Percentiles rank a stretch among this genome's conserved stretches.
Evolutionary conservation across 2,329 filamentous ascomycete species (phyloP).

Genomic region (Mariannaea elegans): DNA sequence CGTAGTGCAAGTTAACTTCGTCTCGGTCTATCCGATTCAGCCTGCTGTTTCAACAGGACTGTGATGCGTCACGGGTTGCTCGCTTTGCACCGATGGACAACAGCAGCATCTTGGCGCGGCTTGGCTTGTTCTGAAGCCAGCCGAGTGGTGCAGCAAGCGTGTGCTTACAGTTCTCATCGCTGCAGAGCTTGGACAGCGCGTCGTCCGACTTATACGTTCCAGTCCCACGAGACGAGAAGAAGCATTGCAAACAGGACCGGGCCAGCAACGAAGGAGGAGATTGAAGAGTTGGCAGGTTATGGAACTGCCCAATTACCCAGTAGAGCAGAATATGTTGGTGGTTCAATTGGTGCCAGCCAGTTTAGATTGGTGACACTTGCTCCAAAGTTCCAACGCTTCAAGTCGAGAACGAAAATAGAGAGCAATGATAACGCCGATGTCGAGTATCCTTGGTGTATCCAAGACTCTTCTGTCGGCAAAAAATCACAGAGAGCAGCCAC

Average conservation of each 20-base stretch:
- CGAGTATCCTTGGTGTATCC: constrained; percentile 1
- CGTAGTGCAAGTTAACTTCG: neutral
- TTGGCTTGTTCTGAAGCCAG: neutral
- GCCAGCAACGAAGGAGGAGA: neutral
- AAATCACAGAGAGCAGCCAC: neutral
- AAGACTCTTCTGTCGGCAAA: neutral
- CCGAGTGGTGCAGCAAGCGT: neutral
- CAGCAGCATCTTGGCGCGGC: neutral
- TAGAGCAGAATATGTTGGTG: neutral
- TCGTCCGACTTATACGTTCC: neutral
- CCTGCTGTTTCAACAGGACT: neutral
- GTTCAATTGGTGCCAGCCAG: neutral
- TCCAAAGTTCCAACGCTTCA: neutral
- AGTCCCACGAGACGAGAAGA: neutral
- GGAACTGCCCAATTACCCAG: neutral
- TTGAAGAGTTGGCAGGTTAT: neutral
- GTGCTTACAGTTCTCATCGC: neutral
- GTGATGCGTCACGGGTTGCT: neutral
- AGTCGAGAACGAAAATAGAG: neutral
- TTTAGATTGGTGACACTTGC: constrained; percentile 7
- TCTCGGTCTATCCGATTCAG: too few relatives aligned
- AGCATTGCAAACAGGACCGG: neutral
- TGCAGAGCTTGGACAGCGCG: neutral
- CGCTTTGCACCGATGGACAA: neutral
- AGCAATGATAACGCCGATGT: neutral